Evolutionary conservation across 192 early-diverging fungal genomes (phyloP).

Genomic region (Linderina pennispora): DNA sequence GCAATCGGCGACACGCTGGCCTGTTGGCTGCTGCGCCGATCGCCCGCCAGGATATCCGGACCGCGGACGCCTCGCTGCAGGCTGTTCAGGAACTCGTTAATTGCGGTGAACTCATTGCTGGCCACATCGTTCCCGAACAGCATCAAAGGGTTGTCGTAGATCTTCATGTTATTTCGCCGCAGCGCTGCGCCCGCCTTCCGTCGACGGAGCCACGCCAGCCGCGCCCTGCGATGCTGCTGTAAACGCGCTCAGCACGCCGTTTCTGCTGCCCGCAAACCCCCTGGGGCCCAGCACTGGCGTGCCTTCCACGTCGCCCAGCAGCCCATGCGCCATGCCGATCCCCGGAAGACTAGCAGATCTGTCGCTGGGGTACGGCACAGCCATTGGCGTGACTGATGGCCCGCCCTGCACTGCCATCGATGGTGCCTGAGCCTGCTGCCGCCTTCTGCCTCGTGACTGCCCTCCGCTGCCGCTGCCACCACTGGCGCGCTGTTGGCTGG

Average conservation of each 20-base stretch:
- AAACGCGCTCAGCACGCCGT: too few species aligned
- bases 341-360: neutral
- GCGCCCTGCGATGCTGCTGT: too few species aligned
- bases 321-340: neutral
- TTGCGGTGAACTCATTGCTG: conserved; percentile 35
- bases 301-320: too few species aligned
- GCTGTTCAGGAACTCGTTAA: conserved; percentile 37
- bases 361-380: neutral
- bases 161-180: conserved; percentile 1
- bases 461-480: neutral
- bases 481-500: conserved; percentile 1
- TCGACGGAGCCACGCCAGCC: too few species aligned
- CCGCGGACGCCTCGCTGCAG: conserved; percentile 32
- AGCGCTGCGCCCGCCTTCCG: too few species aligned
- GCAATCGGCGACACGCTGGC: conserved; percentile 24
- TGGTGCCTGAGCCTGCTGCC: too few species aligned
- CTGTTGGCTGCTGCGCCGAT: conserved; percentile 14
- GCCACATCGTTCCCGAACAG: conserved; percentile 35
- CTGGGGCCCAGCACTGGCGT: too few species aligned
- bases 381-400: neutral
- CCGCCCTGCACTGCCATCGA: too few species aligned
- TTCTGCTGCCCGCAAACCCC: too few species aligned
- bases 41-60: conserved; percentile 12
- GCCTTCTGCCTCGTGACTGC: too few species aligned
- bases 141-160: conserved; percentile 27